Evolutionary conservation across 306 rosid species (phyloP), one percentile per base, ranked within the genome.

Genomic region (Pterocarpus santalinus): DNA sequence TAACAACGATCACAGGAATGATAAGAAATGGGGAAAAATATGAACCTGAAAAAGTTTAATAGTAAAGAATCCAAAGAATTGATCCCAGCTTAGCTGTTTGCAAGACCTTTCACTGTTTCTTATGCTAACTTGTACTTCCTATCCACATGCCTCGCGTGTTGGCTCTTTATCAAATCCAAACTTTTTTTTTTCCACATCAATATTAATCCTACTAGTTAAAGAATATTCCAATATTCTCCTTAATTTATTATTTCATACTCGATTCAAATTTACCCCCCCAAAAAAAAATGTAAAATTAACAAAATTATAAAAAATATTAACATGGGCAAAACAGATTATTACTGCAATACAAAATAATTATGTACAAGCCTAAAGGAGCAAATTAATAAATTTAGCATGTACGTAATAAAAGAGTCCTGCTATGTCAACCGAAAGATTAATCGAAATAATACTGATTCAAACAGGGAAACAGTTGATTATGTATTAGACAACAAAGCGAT

Each of bases 61-160:
- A 53, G 53, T 43, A 55, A 65, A 83, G 70, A 72, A 78, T 65
- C 75, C 72, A 57, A 72, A 65, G 71, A 14, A 71, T 52, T 64
- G 2, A 72, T 52, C 30, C 65, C 28, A 64, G 39, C 82, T 57
- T 78, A 65, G 80, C 66, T 78, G 83, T 78, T 65, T 56, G 13
- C 43, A 8, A 65, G 17, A 44, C 32, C 62, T 69, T 79, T 61
- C 53, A 69, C 78, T 69, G 53, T 69, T 77, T 67, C 62, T 30
- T 52, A 5, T 44, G 78, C 68, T 28, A 77, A 57, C 75, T 52
- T 53, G 67, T 66, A 36, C 47, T 63, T 14, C 63, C 16, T 41
- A 53, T 32, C 14, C 69, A 56, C 30, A 1, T 51, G 69, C 69
- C 51, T 52, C 69, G 53, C 69, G 44, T 49, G 43, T 55, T 76